Evolutionary conservation across 2,329 filamentous ascomycete species (phyloP), one percentile per base, ranked within the genome.

Genomic region (Phaeosphaeriaceae sp.): DNA sequence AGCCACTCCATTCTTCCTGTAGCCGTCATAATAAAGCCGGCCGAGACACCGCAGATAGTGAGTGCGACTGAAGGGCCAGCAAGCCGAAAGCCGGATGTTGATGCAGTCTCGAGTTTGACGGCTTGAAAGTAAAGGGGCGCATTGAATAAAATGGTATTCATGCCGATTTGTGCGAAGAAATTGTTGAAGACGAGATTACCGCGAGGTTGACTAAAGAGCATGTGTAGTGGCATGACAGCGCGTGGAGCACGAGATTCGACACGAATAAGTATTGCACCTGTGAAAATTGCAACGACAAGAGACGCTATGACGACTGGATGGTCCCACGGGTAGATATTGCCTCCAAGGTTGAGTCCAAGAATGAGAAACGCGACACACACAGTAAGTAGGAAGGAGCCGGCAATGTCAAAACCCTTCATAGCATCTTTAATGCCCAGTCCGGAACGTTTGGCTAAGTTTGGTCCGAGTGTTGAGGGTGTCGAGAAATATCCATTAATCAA

Each of bases 31-130:
- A 76, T 74, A 56, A 76, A 74, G 23, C 76, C 76, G 11, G 70
- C 63, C 4, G 68, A 68, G 12, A 78, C 72, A 18, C 74, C 74
- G 37, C 72, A 75, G 30, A 77, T 55, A 1, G 72, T 76, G 21
- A 74, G 64, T 3, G 71, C 81, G 20, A 85, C 59, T 0, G 85
- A 84, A 4, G 87, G 85, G 6, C 86, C 76, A 16, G 89, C 80
- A 44, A 92, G 85, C 35, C 86, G 83, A 21, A 91, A 81, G n/a
- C 89, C 89, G 0, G 88, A 90, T 18, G 80, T 77, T 0, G 88
- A 90, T 13, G 89, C 86, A 5, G 80, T 82, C 49, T 87, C 85
- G 16, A 75, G 68, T 38, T 74, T 73, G 26, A 75, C 74, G 21
- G 74, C 74, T 57, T 76, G 74, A 50, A 76, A 92, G 76, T 87